Base-by-base conservation (phyloP, 2,329 filamentous ascomycete genomes). In the Ophiocordyceps sinensis region DNA sequence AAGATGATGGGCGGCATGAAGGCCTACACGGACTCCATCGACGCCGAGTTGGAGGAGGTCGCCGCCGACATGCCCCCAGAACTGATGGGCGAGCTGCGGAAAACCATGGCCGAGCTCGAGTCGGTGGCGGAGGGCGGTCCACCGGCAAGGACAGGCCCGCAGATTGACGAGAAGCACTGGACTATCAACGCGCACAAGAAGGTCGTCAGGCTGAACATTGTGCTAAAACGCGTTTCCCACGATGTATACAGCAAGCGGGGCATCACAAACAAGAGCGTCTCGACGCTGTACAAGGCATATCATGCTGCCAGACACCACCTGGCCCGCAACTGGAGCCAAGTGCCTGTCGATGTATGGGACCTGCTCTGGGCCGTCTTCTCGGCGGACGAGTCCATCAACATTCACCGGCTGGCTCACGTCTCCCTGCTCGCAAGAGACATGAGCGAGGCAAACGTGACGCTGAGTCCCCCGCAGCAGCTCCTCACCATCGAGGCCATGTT, bases 401-500 rank as follows among this genome's bases (percentile, higher is more conserved):
- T 70, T 36, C 65, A 75, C 47, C 72, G 77, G 28, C 68, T 82
- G 54, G 60, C 68, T 6, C 79, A 81, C 51, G 59, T 85, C 28
- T 73, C 73, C 44, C 61, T 66, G 28, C 65, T 89, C 3, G 68
- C 75, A 5, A 70, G 77, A 50, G 82, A 87, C 52, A 80, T 85
- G 67, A 65, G 68, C 42, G 67, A 70, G 5, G 70, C 73, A 15
- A 75, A 73, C 8, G 64, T 74, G 38, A 48, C 64, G 1, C 60
- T 87, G 40, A 66, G 60, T 12, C 66, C 69, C 4, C 56, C 65
- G 3, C 79, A 84, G 50, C 74, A 77, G 47, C 61, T 87, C 15
- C 61, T 80, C 26, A 78, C 78, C 28, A 76, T 87, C 28, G 78
- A 85, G 52, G 75, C 80, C 43, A 64, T 82, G 34, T 79, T 82